Base-by-base conservation (phyloP, 805 yeast species). In the Cyberlindnera veronae region DNA sequence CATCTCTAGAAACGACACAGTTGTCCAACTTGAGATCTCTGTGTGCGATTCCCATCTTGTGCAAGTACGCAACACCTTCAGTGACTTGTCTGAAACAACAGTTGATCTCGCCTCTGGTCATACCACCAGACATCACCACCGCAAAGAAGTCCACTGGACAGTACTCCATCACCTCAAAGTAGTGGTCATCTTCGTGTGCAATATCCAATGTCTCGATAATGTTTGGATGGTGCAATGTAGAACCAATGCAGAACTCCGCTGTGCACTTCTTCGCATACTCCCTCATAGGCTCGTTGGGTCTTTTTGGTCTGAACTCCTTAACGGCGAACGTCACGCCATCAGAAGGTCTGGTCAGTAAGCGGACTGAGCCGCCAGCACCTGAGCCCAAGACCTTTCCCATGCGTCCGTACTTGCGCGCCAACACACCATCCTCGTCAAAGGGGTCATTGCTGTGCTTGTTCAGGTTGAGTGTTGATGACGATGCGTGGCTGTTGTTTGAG, bases 301-400 rank as follows among this genome's bases (percentile, higher is more conserved):
- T 72, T 46, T 84, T 72, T 12, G 86, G 76, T 53, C 91, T 73
- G 55, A 85, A 85, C 61, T 85, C 91, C 57, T 85, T 85, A 14
- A 85, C 93, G 1, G 95, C 95, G 67, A 85, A 84, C 0, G 84
- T 76, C 27, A 75, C 75, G 51, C 77, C 76, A 61, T 84, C 91
- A 29, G 77, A 64, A 31, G 84, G 81, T 53, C 91, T 74, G 8
- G 73, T 74, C 18, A 85, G 71, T 32, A 84, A 66, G 50, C 84
- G 71, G n/a, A 85, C 95, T 1, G 89, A 77, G 6, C 95, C 95
- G 35, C 95, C 95, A 11, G 93, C 95, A 41, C 95, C 95, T 1
- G 88, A 79, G 14, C 95, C 95, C 34, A 85, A 61, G 42, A 81
- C 73, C 57, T 82, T 81, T 36, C 91, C 90, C 46, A 82, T 60